A percentile compares a stretch with the other conserved stretches of the same genome.
Evolutionary conservation across 441 rosid genomes (phyloP).

Genomic region (Euphorbia corollata): DNA sequence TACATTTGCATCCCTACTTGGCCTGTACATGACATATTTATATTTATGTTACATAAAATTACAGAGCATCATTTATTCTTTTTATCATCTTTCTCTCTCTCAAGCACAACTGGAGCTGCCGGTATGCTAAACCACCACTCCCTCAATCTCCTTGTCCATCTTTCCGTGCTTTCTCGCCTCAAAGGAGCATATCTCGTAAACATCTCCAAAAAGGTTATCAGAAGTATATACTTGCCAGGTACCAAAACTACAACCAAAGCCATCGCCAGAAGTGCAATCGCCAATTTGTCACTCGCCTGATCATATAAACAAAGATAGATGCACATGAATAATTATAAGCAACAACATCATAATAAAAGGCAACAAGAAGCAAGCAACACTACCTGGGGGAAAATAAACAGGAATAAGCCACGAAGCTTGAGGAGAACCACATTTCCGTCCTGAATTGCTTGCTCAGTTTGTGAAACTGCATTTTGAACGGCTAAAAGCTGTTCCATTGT

Average conservation of each 20-base stretch:
- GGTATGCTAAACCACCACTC: constrained; percentile 99
- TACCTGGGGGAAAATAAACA: constrained; percentile 76
- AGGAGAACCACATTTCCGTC: constrained; percentile 72
- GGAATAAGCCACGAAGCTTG: constrained; percentile 65
- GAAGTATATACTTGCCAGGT: constrained; percentile 40
- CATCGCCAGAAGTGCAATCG: constrained; percentile 31
- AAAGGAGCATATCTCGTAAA: constrained; percentile 72
- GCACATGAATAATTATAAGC: background rate
- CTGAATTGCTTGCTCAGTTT: constrained; percentile 61
- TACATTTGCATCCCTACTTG: too few species aligned
- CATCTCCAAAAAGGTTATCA: constrained; percentile 49
- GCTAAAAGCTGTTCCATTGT: constrained; percentile 93
- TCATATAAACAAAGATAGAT: background rate
- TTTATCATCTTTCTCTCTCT: constrained; percentile 54
- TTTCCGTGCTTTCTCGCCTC: constrained; percentile 58
- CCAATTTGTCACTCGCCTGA: constrained; percentile 78
- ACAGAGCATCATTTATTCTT: constrained; percentile 42
- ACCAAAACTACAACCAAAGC: constrained; percentile 43
- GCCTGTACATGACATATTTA: constrained; percentile 11
- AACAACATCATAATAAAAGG: background rate
- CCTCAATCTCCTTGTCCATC: constrained; percentile 60
- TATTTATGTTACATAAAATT: background rate
- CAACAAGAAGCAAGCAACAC: background rate
- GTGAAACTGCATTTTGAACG: constrained; percentile 77
- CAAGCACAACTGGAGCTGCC: constrained; percentile 69